Percentiles rank a stretch among this genome's conserved stretches.
phyloP scores from a whole-genome alignment of 768 basidiomycete genomes.

The Termitomyces sp. region DNA sequence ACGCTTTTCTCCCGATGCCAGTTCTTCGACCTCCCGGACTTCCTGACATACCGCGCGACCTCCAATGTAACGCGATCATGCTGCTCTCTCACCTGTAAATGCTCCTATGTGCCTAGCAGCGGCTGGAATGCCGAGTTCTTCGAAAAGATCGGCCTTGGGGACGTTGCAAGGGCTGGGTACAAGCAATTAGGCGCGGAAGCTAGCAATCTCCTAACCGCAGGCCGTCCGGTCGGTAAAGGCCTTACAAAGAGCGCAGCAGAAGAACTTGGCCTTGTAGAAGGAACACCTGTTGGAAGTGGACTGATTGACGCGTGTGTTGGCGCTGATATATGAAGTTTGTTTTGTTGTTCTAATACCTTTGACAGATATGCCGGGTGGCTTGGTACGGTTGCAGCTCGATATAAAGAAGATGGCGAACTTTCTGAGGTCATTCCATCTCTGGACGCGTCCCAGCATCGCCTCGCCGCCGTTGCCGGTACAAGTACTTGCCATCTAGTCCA shows the following conservation, averaged over 20 bases:
- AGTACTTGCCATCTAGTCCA: constrained; percentile 96
- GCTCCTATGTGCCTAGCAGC: constrained; percentile 79
- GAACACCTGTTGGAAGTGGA: constrained; percentile 91
- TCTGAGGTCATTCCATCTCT: constrained; percentile 56
- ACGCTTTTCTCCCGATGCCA: constrained; percentile 72
- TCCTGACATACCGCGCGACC: constrained; percentile 91
- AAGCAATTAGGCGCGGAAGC: constrained; percentile 70
- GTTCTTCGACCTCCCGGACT: constrained; percentile 94
- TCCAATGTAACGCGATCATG: constrained; percentile 70
- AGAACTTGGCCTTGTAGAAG: constrained; percentile 81
- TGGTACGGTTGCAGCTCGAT: constrained; percentile 87
- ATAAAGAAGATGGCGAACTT: constrained; percentile 50
- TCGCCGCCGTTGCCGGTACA: constrained; percentile 94
- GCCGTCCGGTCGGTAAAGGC: constrained; percentile 82
- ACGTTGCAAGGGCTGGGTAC: constrained; percentile 68
- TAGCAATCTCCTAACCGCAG: constrained; percentile 73
- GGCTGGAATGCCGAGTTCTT: constrained; percentile 95
- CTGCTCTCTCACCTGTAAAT: constrained; percentile 97
- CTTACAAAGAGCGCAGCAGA: constrained; percentile 75
- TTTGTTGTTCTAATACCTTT: constrained; percentile 1
- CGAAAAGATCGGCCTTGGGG: constrained; percentile 73
- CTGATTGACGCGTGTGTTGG: constrained; percentile 87
- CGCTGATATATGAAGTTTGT: constrained; percentile 2
- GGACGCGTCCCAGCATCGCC: constrained; percentile 73
- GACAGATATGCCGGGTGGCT: constrained; percentile 92